Base-by-base conservation (phyloP, 2,329 filamentous ascomycete species). In the Fusarium drepaniforme region DNA sequence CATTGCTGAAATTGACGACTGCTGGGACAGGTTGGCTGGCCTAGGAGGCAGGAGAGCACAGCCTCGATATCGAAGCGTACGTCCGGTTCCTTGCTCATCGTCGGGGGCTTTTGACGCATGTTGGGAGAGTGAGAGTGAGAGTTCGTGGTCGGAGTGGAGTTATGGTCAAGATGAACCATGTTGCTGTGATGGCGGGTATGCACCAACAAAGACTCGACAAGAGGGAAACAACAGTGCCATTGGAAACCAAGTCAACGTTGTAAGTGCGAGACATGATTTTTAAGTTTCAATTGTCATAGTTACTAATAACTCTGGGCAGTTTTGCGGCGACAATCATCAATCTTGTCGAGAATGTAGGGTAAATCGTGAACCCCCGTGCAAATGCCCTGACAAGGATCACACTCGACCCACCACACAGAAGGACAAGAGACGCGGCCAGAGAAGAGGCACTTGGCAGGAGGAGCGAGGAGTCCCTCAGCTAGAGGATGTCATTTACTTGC, bases 1-100 rank as follows among this genome's bases (percentile, higher is more conserved):
- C 30, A 68, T 77, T 18, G 66, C 70, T 46, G 68, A 71, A 21
- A 61, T 73, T 16, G 66, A 73, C 23, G 46, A 66, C 35, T 67
- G 64, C 49, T 68, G 67, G 40, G 15, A 38, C 33, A 30, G 16
- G 8, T 46, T 62, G 28, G 49, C 66, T 37, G 44, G 59, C 18
- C 35, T 28, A 21, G 49, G 37, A 56, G 35, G 42, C 33, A n/a
- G 28, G 30, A 40, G 59, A 49, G 42, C 21, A 21, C 42, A 56
- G 33, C 56, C 33, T 7, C 65, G 60, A n/a, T 46, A 21, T 9
- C 23, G 9, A 3, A 7, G 4, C 16, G 28, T 16, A 16, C 21
- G 53, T 28, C 12, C 44, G 5, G 13, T 28, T 25, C 23, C 56
- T 25, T 12, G 21, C 12, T 44, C 42, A 21, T 16, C 37, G 7